Evolutionary conservation across 352 stramenopile species (phyloP).

Genomic region (Globisporangium camurandrum): DNA sequence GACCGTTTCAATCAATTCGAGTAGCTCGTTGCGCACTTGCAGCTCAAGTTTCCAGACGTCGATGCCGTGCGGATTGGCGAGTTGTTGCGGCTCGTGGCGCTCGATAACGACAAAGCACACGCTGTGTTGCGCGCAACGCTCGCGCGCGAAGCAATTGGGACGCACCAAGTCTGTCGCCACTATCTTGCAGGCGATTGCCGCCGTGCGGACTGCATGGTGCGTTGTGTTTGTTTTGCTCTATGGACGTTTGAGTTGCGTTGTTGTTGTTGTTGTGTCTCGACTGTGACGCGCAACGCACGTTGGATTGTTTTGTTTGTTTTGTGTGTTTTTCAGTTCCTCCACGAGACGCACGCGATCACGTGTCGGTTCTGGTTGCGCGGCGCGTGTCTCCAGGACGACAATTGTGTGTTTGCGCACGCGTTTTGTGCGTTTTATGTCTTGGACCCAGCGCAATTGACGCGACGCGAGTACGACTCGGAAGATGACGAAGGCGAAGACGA

Average conservation of each 20-base stretch:
- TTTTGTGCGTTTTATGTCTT: constrained; percentile 71
- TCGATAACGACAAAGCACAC: constrained; percentile 72
- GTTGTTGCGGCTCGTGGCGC: constrained; percentile 58
- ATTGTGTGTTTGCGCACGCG: constrained; percentile 79
- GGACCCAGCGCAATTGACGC: constrained; percentile 27
- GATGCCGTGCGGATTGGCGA: constrained; percentile 67
- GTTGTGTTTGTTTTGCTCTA: not conserved
- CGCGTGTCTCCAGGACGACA: constrained; percentile 64
- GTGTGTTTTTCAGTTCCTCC: constrained; percentile 54
- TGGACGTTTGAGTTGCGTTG: too few species aligned
- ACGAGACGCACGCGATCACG: constrained; percentile 77
- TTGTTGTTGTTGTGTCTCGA: not conserved
- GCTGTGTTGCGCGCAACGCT: constrained; percentile 69
- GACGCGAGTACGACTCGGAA: constrained; percentile 71
- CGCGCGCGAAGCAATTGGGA: constrained; percentile 59
- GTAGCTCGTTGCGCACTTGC: constrained; percentile 71
- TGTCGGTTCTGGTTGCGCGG: constrained; percentile 83
- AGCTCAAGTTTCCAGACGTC: constrained; percentile 79
- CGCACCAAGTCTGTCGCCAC: constrained; percentile 73
- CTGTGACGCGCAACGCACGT: not conserved
- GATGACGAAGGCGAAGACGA: constrained; percentile 52
- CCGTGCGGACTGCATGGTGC: constrained; percentile 80
- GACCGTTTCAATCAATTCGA: too few species aligned
- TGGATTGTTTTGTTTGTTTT: constrained; percentile 3
- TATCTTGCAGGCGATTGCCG: constrained; percentile 77